Conservation (phyloP, 1,284 basidiomycete species). For the Puccinia hordei region DNA sequence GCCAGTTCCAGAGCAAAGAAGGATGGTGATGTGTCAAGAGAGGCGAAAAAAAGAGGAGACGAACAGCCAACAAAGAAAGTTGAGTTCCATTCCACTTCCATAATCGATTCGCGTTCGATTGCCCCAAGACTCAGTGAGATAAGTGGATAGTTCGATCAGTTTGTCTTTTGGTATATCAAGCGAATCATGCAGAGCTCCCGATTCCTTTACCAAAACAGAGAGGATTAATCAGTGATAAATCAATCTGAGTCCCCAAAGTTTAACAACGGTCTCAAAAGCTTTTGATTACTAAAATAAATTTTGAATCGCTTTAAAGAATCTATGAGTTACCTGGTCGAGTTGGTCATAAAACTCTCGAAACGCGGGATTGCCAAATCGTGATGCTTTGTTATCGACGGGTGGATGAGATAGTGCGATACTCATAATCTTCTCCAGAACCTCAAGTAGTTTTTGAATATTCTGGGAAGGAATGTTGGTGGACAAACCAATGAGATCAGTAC, state of each 20-base stretch:
- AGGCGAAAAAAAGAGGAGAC: slow-evolving; percentile 58
- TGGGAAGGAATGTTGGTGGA: slow-evolving; percentile 58
- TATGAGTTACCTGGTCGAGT: slow-evolving; percentile 66
- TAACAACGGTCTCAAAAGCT: slow-evolving; percentile 57
- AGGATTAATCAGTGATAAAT: slow-evolving; percentile 29
- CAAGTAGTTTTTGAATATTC: slow-evolving; percentile 69
- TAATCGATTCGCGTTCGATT: slow-evolving; percentile 92
- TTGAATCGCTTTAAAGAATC: slow-evolving; percentile 14
- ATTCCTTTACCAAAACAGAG: slow-evolving; percentile 53
- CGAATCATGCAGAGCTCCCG: slow-evolving; percentile 62
- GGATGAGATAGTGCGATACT: slow-evolving; percentile 71
- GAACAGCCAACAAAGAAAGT: slow-evolving; percentile 95
- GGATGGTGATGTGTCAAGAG: not conserved
- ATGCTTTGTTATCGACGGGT: slow-evolving; percentile 83
- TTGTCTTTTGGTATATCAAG: slow-evolving; percentile 66
- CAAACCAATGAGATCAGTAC: not conserved
- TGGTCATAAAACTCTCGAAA: slow-evolving; percentile 89
- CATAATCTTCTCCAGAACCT: slow-evolving; percentile 71
- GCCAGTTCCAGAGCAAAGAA: not conserved
- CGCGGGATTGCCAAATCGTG: slow-evolving; percentile 95
- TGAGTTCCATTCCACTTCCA: slow-evolving; percentile 97
- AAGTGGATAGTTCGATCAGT: slow-evolving; percentile 71
- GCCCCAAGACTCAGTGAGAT: slow-evolving; percentile 88
- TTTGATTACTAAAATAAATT: slow-evolving; percentile 52
- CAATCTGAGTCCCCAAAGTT: slow-evolving; percentile 24